Percentiles rank a stretch among this genome's conserved stretches.
Evolutionary conservation across 495 filamentous ascomycete species (phyloP).

Genomic region (Penicillium arizonense): DNA sequence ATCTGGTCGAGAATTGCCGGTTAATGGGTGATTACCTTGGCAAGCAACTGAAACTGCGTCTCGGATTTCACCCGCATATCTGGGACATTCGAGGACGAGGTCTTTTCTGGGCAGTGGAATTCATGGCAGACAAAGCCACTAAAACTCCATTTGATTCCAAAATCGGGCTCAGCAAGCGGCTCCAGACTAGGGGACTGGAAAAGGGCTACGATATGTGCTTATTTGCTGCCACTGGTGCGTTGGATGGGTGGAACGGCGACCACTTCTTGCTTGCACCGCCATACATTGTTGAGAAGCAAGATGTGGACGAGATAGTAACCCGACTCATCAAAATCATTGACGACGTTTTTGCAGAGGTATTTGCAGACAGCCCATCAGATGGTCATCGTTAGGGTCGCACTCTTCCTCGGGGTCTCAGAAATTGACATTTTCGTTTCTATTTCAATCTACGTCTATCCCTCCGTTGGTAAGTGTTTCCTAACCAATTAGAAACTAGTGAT

Average conservation of each 20-base stretch:
- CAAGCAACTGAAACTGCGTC: not conserved
- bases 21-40: not conserved
- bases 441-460: too few relatives aligned
- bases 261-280: conserved; percentile 11
- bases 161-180: conserved; percentile 1
- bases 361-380: not conserved
- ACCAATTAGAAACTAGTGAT: too few relatives aligned
- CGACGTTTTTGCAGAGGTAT: conserved; percentile 8
- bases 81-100: not conserved
- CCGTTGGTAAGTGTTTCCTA: too few relatives aligned
- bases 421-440: not conserved
- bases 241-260: conserved; percentile 12
- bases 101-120: not conserved
- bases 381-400: not conserved
- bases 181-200: conserved; percentile 6
- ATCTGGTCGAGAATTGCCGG: not conserved
- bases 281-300: conserved; percentile 1
- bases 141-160: conserved; percentile 20
- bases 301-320: conserved; percentile 10
- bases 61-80: not conserved
- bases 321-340: conserved; percentile 10
- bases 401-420: conserved; percentile 1
- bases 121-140: not conserved
- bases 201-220: conserved; percentile 10
- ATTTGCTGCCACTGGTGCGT: conserved; percentile 9